Base-by-base conservation (phyloP, 352 stramenopile species). In the Pythium folliculosum region DNA sequence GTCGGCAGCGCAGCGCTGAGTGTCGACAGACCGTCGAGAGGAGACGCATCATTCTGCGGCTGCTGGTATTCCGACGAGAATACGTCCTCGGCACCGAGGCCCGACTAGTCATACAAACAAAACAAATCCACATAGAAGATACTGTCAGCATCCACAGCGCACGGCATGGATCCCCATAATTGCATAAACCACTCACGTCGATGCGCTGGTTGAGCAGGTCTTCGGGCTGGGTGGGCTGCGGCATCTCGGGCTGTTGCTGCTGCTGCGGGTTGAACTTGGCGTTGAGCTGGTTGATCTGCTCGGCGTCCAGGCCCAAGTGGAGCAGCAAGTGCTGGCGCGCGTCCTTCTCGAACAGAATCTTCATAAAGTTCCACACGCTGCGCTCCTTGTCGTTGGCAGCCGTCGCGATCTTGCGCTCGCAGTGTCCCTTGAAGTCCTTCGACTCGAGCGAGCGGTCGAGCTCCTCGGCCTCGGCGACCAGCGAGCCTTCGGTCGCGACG, bases 331-430 rank as follows among this genome's bases (percentile, higher is more conserved):
- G 82, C 78, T 98, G 92, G 25, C 95, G 84, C 5, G 96, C 94
- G 77, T 99, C 97, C 51, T 94, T 91, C 64, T 97, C 93, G 74
- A 99, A 99, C 3, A 97, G 65, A 56, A 97, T 94, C 77, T 97
- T 96, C 90, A 97, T 97, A 61, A 97, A 96, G 61, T 77, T 92
- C 90, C 90, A 97, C 27, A 95, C 77, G 52, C 88, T 94, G 27
- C 82, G 76, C 67, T 96, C 88, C 27, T 90, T 72, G 22, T 87
- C 72, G 10, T 71, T 84, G 30, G 67, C 57, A 0, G 90, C 89
- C 3, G 70, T 73, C 19, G 74, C 75, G 50, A 92, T 87, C 71
- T 98, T 98, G 44, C 82, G 72, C 59, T 97, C 80, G 75, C 97
- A 99, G 70, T 98, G 95, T 21, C 84, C 86, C 73, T 92, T 95